phyloP scores from a whole-genome alignment of 2,329 filamentous ascomycete species.

The Aureobasidium vineae region DNA sequence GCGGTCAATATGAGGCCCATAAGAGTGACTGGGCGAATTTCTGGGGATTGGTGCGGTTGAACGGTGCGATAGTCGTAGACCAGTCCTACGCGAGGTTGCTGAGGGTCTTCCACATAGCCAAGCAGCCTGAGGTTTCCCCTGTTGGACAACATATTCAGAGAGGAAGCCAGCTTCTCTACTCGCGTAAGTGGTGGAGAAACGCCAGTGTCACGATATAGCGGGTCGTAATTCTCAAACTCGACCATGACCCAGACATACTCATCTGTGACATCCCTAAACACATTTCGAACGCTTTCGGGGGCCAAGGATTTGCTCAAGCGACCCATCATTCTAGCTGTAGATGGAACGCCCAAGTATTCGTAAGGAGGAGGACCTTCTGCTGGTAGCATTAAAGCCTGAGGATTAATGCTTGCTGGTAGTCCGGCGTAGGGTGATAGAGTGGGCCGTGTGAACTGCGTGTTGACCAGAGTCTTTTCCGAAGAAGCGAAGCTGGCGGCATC shows the following conservation, averaged over 20 bases:
- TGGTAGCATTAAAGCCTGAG: constrained; percentile 45
- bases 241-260: constrained; percentile 53
- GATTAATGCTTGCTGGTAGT: constrained; percentile 47
- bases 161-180: constrained; percentile 42
- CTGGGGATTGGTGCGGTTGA: constrained; percentile 30
- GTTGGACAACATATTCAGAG: constrained; percentile 31
- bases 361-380: constrained; percentile 52
- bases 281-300: constrained; percentile 35
- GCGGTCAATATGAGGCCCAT: constrained; percentile 50
- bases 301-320: constrained; percentile 37
- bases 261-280: constrained; percentile 37
- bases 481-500: constrained; percentile 28
- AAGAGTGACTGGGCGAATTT: constrained; percentile 46
- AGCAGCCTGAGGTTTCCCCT: constrained; percentile 54
- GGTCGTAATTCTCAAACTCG: constrained; percentile 62
- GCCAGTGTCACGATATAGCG: constrained; percentile 49
- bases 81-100: constrained; percentile 66
- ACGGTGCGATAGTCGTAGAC: constrained; percentile 68
- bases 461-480: constrained; percentile 28
- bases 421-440: constrained; percentile 38
- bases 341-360: constrained; percentile 47
- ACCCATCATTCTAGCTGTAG: constrained; percentile 48
- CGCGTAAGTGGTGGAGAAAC: constrained; percentile 48
- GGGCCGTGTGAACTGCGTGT: constrained; percentile 35
- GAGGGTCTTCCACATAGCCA: constrained; percentile 71